Base-by-base conservation (phyloP, 495 filamentous ascomycete species). In the Penicillium cinerascens region DNA sequence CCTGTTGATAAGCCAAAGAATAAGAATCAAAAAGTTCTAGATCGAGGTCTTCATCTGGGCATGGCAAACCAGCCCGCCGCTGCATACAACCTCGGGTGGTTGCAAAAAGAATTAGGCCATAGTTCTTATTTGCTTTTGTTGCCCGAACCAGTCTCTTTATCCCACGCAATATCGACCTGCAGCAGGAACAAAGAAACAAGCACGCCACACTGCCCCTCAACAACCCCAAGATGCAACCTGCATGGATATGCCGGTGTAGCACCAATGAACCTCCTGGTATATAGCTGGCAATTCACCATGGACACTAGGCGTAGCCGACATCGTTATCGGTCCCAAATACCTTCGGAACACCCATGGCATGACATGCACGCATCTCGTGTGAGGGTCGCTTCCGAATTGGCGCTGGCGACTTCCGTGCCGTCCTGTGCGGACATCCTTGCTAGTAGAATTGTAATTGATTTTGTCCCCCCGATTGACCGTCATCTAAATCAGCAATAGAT, bases 11-110 rank as follows among this genome's bases (percentile, higher is more conserved):
- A 46, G 33, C 42, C 35, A 38, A 20, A 17, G 17, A 37, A 51
- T 37, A 51, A 36, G 43, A 59, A 56, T 47, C 35, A 49, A 55
- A 58, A 66, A 61, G 61, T 70, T 69, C 61, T 64, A 66, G 63
- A 63, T 65, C 48, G 29, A 49, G 47, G 53, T 49, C 49, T 51
- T 56, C 36, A 18, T 16, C 1, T n/a, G n/a, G 37, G 45, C 29
- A 49, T 55, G 33, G 23, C 44, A 38, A 51, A 42, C 44, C 10
- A 49, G 42, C 21, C 50, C 42, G 50, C 40, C 49, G 38, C 44
- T 49, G 52, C 33, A 58, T 50, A 18, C 37, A 39, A 17, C 18
- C 18, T 9, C 15, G 16, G 37, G 4, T 18, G 9, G 37, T 17
- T 16, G n/a, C 16, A 20, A 39, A 38, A 20, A 16, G 25, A 26